Base-by-base conservation (phyloP, 169 alveolate genomes). In the Pseudocohnilembus persalinus region DNA sequence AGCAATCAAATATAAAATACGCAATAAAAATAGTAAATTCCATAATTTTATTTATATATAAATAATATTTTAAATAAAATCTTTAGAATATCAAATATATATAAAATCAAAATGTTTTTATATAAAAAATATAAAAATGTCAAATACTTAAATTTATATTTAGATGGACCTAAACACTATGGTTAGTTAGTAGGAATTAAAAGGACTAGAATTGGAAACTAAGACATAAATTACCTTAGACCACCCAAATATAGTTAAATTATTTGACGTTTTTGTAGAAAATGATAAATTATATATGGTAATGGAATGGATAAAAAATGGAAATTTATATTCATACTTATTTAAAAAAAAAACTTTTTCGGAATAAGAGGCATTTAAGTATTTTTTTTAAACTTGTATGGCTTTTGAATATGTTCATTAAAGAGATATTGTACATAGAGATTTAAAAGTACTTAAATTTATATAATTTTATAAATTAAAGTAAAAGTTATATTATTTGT, bases 331-430 rank as follows among this genome's bases (percentile, higher is more conserved):
- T 75, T 89, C 88, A 75, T 64, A 85, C 20, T 87, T 90, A 29
- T 65, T 89, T 63, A 88, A 84, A 35, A 88, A 86, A 64, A 81
- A 80, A 68, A 82, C 33, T 73, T 81, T 80, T 29, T 84, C 88
- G 27, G 96, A 92, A 82, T 92, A 92, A 33, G 93, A 89, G 33
- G 94, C 94, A 27, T 92, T 89, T 34, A 88, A 88, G 85, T 92
- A 83, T 78, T 92, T 92, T 84, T 80, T 88, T 0, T 82, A 92
- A 77, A 73, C 91, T 29, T 83, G 91, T 32, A 74, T 89, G 32
- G 94, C 94, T 1, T 73, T 92, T 4, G 76, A 90, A 29, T 92
- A 88, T 74, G 83, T 92, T 16, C 96, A 92, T 83, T 81, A 87
- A 28, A 88, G 79, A 63, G 88, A 90, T 30, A 73, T 92, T 0